Base-by-base conservation (phyloP, 768 basidiomycete species). In the Fibroporia radiculosa region DNA sequence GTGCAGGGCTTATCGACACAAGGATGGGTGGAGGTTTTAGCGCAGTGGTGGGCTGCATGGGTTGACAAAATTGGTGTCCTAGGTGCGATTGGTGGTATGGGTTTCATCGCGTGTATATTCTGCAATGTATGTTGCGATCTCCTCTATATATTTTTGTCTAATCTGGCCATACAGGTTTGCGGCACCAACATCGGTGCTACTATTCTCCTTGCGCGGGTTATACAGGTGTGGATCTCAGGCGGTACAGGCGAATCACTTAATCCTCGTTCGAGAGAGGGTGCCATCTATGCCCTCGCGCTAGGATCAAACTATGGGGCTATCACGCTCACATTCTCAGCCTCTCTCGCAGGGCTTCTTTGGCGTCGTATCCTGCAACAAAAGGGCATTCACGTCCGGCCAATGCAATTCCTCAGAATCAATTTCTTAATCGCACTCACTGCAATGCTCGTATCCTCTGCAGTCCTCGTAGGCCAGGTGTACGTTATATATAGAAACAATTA, bases 111-210 rank as follows among this genome's bases (percentile, higher is more conserved):
- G 4, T 81, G 91, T 29, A 58, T 89, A 31, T 68, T 88, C 19
- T 91, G 87, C 61, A 89, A 91, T 55, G 65, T 71, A 45, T 44
- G 66, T 62, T 26, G 18, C 22, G 24, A 35, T 46, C 19, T 22
- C 23, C 26, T 12, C 5, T 40, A 31, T 8, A 14, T 29, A 31
- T 18, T 14, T 35, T 24, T 24, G 14, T 26, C 31, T 12, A 18
- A 3, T 42, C 18, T 37, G 4, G 1, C 31, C 24, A 8, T n/a
- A 8, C 50, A 66, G 58, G 54, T 89, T 40, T 78, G 84, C 14
- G 90, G 91, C 0, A 93, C 91, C 5, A 93, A 93, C 64, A 93
- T 93, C 44, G 90, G 90, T 28, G 85, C 87, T 2, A 91, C 88
- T 4, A 93, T 97, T 59, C 74, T 96, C 25, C 75, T 93, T 13